Evolutionary conservation across 768 basidiomycete genomes (phyloP).

Genomic region (Rhodotorula diobovata): DNA sequence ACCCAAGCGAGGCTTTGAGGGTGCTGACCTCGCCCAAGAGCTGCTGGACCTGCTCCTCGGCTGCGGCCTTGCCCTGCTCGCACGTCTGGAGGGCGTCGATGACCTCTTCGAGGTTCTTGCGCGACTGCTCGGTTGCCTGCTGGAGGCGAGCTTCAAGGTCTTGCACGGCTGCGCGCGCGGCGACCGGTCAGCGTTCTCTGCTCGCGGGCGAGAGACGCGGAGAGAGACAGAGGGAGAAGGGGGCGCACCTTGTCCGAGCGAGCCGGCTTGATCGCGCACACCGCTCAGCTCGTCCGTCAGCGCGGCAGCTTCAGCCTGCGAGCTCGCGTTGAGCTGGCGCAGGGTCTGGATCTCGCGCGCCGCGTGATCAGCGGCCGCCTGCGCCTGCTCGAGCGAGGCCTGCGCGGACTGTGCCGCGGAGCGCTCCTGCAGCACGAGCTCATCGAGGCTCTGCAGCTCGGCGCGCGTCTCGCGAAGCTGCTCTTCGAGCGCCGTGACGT

Average conservation of each 20-base stretch:
- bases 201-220: background rate
- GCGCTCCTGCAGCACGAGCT: constrained; percentile 3
- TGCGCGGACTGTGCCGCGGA: background rate
- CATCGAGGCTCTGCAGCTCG: constrained; percentile 1
- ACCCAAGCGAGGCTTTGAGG: background rate
- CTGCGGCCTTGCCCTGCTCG: constrained; percentile 5
- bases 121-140: constrained; percentile 3
- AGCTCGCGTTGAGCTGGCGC: constrained; percentile 14
- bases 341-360: constrained; percentile 33
- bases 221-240: too few species aligned
- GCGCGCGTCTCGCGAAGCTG: constrained; percentile 2
- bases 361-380: constrained; percentile 10
- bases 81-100: background rate
- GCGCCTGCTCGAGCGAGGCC: background rate
- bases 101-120: constrained; percentile 14
- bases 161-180: background rate
- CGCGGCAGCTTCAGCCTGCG: constrained; percentile 19
- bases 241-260: constrained; percentile 11
- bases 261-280: constrained; percentile 1
- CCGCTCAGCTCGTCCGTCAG: constrained; percentile 2
- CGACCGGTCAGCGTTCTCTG: background rate
- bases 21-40: background rate
- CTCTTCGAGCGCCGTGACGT: background rate
- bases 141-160: constrained; percentile 1
- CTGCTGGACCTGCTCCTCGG: constrained; percentile 10